phyloP scores from a whole-genome alignment of 2,329 filamentous ascomycete species.

The Zopfia rhizophila region DNA sequence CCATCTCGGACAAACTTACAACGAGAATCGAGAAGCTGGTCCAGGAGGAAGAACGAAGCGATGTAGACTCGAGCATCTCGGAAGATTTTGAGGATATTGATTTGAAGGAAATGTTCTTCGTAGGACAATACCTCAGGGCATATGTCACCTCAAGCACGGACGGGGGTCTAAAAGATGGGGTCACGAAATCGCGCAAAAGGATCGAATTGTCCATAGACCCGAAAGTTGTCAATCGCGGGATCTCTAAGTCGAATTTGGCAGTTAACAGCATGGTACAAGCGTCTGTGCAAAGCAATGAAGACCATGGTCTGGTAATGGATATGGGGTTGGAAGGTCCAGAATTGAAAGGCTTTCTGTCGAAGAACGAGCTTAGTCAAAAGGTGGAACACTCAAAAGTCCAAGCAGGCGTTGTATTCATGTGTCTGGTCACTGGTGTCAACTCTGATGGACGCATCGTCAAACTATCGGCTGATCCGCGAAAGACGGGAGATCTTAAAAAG shows the following conservation, averaged over 20 bases:
- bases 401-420: slow-evolving; percentile 86
- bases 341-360: slow-evolving; percentile 84
- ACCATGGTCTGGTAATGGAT: slow-evolving; percentile 95
- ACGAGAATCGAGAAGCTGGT: slow-evolving; percentile 75
- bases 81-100: slow-evolving; percentile 71
- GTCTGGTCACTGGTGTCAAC: slow-evolving; percentile 78
- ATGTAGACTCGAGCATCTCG: slow-evolving; percentile 63
- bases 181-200: slow-evolving; percentile 75
- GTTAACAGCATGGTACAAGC: slow-evolving; percentile 84
- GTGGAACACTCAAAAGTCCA: slow-evolving; percentile 75
- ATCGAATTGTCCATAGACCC: slow-evolving; percentile 91
- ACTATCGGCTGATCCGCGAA: slow-evolving; percentile 78
- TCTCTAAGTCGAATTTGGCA: slow-evolving; percentile 78
- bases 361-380: slow-evolving; percentile 78
- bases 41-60: slow-evolving; percentile 69
- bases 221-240: slow-evolving; percentile 77
- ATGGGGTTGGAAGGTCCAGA: slow-evolving; percentile 76
- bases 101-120: slow-evolving; percentile 76
- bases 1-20: slow-evolving; percentile 84
- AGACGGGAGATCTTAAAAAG: slow-evolving; percentile 74
- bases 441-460: slow-evolving; percentile 86
- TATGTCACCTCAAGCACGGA: slow-evolving; percentile 83
- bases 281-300: slow-evolving; percentile 89
- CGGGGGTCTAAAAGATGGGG: slow-evolving; percentile 61
- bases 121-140: slow-evolving; percentile 89